These are phyloP conservation scores for Rhodotorula sp. DNA, from an alignment of 1,284 basidiomycete genomes.

Conservation along the genomic window DNA sequence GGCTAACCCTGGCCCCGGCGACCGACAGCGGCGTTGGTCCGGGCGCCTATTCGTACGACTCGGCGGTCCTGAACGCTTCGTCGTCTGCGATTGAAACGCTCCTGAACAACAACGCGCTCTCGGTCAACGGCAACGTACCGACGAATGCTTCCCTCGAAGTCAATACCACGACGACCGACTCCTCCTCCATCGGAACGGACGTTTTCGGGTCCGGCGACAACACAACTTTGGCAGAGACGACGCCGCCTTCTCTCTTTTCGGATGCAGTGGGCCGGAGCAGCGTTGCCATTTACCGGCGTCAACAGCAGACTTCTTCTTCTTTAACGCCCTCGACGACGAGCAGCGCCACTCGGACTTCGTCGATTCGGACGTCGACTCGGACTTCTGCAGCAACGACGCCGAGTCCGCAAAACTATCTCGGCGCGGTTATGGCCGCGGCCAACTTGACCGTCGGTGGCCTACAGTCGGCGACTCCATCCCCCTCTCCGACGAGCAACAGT, in stretches of 20 bases:
- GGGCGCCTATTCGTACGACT: conserved; percentile 57
- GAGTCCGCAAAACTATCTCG: conserved; percentile 28
- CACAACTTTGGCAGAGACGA: neutral
- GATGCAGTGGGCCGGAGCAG: neutral
- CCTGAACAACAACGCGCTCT: conserved; percentile 48
- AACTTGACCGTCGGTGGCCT: conserved; percentile 36
- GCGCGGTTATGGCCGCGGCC: conserved; percentile 33
- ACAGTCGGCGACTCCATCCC: conserved; percentile 5
- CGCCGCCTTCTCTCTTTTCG: conserved; percentile 17
- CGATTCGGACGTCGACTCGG: neutral
- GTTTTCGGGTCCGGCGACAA: neutral
- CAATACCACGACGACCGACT: neutral
- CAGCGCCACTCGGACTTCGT: neutral
- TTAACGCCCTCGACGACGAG: neutral
- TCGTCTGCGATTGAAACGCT: conserved; percentile 57
- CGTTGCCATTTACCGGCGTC: neutral
- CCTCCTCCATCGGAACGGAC: neutral
- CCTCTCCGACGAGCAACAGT: neutral
- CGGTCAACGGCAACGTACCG: conserved; percentile 43
- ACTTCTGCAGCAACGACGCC: conserved; percentile 4
- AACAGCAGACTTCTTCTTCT: conserved; percentile 6
- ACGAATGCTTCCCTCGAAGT: conserved; percentile 50
- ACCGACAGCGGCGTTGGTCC: conserved; percentile 4
- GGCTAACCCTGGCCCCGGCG: neutral
- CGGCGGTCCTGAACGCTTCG: conserved; percentile 60